Evolutionary conservation across 1,284 basidiomycete genomes (phyloP), one percentile per base, ranked within the genome.

Genomic region (Phellopilus nigrolimitatus): DNA sequence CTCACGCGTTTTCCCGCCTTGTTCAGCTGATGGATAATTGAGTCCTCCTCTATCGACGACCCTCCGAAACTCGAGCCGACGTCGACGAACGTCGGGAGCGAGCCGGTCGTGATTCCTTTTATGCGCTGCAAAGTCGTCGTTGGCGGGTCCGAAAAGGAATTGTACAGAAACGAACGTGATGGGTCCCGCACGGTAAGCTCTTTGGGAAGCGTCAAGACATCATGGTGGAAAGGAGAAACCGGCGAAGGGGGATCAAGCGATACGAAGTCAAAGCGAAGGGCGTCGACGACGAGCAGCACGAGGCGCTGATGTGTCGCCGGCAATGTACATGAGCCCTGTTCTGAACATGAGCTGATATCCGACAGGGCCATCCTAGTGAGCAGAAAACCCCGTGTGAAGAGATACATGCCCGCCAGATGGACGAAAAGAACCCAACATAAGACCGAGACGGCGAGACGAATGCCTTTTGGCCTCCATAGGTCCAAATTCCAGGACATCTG

Each of bases 61-160:
- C 82, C 92, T 17, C 87, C 90, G 71, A 99, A 97, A 66, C 93
- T 98, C 48, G 84, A 85, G 4, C 94, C 92, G 19, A 91, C 78
- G 62, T 99, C 95, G 44, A 99, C 81, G 62, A 99, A 99, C 0
- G 97, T 99, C 0, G 97, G 95, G 5, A 99, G 71, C 0, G 92
- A 94, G 3, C 97, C 97, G 0, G 97, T 98, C 0, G 93, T 97
- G 44, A 99, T 72, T 0, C 85, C 97, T 64, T 99, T 99, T 62
- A 99, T 85, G 1, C 97, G 79, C 67, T 99, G 97, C 43, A 99
- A 78, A 0, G 95, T 99, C 0, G 93, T 87, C 0, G 97, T 99
- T 1, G 97, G 97, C 0, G 97, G 94, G 64, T 99, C 95, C 1
- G 92, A 84, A 66, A 88, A 85, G 4, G 93, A 79, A 64, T 97